These are phyloP conservation scores for Krasilnikovozyma curviuscula DNA, from an alignment of 768 basidiomycete species.

Conservation along the genomic window DNA sequence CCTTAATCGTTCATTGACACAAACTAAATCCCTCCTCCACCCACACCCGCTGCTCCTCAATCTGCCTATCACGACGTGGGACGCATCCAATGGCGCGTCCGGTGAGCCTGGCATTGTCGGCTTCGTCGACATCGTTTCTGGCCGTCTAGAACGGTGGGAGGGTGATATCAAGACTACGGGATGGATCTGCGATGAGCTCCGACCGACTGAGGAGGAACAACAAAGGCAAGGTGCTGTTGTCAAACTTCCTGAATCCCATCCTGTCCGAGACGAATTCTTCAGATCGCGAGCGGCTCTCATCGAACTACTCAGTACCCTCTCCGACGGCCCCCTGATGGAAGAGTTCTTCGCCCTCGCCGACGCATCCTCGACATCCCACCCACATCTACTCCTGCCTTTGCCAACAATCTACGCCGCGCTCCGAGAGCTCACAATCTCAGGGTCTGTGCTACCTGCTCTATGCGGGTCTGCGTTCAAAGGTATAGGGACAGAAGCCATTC, in stretches of 20 bases:
- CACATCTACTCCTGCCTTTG: constrained; percentile 45
- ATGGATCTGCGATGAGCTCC: constrained; percentile 9
- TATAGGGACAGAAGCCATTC: constrained; percentile 57
- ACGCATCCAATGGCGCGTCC: constrained; percentile 41
- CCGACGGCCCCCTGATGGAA: constrained; percentile 55
- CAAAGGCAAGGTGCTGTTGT: not conserved
- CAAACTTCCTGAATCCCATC: constrained; percentile 4
- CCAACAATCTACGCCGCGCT: constrained; percentile 42
- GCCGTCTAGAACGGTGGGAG: constrained; percentile 64
- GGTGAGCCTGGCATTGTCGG: constrained; percentile 75
- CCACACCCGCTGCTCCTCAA: constrained; percentile 48
- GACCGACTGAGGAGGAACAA: not conserved
- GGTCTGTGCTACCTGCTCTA: constrained; percentile 53
- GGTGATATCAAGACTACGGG: constrained; percentile 10
- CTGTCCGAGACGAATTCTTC: constrained; percentile 32
- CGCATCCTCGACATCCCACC: constrained; percentile 35
- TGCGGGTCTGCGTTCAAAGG: constrained; percentile 67
- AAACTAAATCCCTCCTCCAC: constrained; percentile 36
- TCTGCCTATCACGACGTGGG: constrained; percentile 61
- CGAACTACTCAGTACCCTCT: constrained; percentile 61
- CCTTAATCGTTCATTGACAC: constrained; percentile 48
- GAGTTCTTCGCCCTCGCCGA: constrained; percentile 40
- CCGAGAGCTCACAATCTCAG: constrained; percentile 44
- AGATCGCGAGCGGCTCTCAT: constrained; percentile 50
- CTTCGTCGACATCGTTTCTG: constrained; percentile 60